Evolutionary conservation across 2,329 filamentous ascomycete species (phyloP), one percentile per base, ranked within the genome.

Genomic region (Curvularia hawaiiensis): DNA sequence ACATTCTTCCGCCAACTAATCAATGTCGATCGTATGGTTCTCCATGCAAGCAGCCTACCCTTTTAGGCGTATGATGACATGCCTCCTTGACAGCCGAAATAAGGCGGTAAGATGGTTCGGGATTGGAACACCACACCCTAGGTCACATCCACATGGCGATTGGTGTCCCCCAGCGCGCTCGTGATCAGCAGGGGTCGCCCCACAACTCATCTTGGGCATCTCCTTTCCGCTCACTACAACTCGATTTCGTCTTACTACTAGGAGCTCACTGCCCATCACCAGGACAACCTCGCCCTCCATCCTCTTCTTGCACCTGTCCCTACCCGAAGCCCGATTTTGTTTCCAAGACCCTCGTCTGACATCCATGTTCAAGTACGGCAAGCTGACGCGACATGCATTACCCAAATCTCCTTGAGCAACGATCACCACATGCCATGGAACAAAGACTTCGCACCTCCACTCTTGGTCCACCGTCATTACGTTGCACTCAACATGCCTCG

Each of bases 1-100:
- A 51, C 45, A 39, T 50, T 31, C 35, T 24, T 33, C 33, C 47
- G 59, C 56, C 56, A 58, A 44, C 53, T 31, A 28, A 40, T 47
- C 43, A 49, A 48, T 56, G 62, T 33, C 39, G 56, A 65, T 63
- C 56, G 30, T 53, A 44, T 56, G 31, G 45, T 51, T 60, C 43
- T 50, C 52, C 41, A 38, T 39, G 31, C 45, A 46, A 41, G 31
- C 39, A 44, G 46, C 59, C 62, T 57, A 56, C 59, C 54, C 50
- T 47, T 59, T 67, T 55, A 59, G 60, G 52, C 56, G 62, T 61
- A 56, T 63, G 53, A 56, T 49, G 40, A 46, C 47, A 40, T 35
- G 31, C 47, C 47, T 50, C 22, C n/a, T 40, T 39, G 50, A 58
- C 28, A 47, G 43, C 51, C 65, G 63, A 65, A 50, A 64, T 61